Evolutionary conservation across 805 yeast species (phyloP), one percentile per base, ranked within the genome.

Genomic region (Spathaspora gorwiae): DNA sequence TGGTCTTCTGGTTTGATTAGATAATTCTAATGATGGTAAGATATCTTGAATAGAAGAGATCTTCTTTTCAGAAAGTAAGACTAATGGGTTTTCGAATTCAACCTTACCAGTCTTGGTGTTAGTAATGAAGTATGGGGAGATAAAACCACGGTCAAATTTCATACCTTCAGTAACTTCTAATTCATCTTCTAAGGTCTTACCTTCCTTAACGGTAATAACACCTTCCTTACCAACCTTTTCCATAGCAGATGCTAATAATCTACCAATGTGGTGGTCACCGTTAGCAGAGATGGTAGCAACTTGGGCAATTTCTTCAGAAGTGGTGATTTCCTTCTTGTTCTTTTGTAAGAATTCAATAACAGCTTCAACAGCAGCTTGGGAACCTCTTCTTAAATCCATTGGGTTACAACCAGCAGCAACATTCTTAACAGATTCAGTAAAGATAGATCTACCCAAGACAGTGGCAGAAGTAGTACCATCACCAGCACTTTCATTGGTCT

Each of bases 351-450:
- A 92, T 50, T 83, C 79, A 53, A 92, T 90, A 42, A 90, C 96
- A 37, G 90, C 90, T 65, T 88, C 92, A 42, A 90, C 98, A 36
- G 97, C 99, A 49, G 96, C 85, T 75, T 90, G 97, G 40, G 96
- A 82, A 60, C 99, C 99, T 65, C 94, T 83, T 80, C 98, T 87
- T 64, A 92, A 79, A 61, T 92, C 98, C 94, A 90, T 90, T 59
- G 99, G 98, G 76, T 92, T 94, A 72, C 97, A 90, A 50, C 99
- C 99, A 46, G 98, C 97, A 50, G 98, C 97, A 38, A 94, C 99
- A 62, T 89, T 89, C 78, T 89, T 90, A 50, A 92, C 95, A 29
- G 95, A 81, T 72, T 94, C 97, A 49, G 96, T 84, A 75, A 92
- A 88, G 57, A 92, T 92, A 47, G 96, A 85, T 69, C 96, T 87